Evolutionary conservation across 805 yeast genomes (phyloP).

Genomic region (Kazachstania kunashirensis): DNA sequence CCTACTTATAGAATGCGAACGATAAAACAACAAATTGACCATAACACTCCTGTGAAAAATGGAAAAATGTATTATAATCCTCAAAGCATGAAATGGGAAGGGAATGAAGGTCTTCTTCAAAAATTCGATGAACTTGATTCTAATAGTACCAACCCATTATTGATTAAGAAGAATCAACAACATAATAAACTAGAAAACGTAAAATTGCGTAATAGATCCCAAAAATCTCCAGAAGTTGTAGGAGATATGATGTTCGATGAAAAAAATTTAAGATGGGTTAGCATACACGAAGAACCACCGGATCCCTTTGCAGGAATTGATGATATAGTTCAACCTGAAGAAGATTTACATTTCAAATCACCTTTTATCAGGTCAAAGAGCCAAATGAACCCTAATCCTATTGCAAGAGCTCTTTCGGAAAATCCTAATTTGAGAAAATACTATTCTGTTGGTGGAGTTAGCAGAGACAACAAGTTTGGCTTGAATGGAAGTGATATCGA

Average conservation of each 20-base stretch:
- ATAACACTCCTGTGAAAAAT: constrained; percentile 26
- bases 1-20: constrained; percentile 19
- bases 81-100: constrained; percentile 25
- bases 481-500: background rate
- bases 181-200: constrained; percentile 5
- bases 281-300: constrained; percentile 19
- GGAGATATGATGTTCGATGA: constrained; percentile 30
- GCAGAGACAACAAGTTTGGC: background rate
- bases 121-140: constrained; percentile 19
- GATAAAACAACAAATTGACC: constrained; percentile 28
- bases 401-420: background rate
- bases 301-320: constrained; percentile 26
- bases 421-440: constrained; percentile 7
- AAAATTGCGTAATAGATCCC: constrained; percentile 6
- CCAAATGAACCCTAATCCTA: constrained; percentile 6
- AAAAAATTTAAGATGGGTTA: constrained; percentile 27
- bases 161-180: constrained; percentile 10
- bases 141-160: constrained; percentile 17
- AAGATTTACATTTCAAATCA: constrained; percentile 5
- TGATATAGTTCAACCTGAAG: constrained; percentile 11
- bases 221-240: constrained; percentile 17
- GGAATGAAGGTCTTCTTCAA: constrained; percentile 20
- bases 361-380: constrained; percentile 22
- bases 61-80: constrained; percentile 27
- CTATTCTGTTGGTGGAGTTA: constrained; percentile 13